These are phyloP conservation scores for Sphagnum magellanicum DNA, from an alignment of 228 moss, liverwort and hornwort species.

Conservation along the genomic window DNA sequence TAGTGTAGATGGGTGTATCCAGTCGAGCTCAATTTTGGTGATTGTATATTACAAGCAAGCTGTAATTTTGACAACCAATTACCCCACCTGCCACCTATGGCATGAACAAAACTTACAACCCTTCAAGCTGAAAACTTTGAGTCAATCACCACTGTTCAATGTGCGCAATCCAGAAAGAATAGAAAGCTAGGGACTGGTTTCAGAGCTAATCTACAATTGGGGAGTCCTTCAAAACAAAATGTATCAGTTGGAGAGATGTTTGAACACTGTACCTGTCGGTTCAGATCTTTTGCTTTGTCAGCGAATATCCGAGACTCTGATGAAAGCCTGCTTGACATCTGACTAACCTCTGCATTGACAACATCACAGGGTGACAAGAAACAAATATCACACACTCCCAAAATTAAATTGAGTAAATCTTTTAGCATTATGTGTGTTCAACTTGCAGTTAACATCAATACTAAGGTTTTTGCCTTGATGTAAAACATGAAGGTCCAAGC, in stretches of 20 bases:
- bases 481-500: no score
- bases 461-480: no score
- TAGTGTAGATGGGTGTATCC: background rate
- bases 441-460: no score
- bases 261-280: slow-evolving; percentile 64
- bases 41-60: background rate
- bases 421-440: no score
- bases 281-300: slow-evolving; percentile 88
- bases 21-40: background rate
- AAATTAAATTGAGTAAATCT: background rate
- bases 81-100: no score
- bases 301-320: slow-evolving; percentile 81
- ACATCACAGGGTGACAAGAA: background rate
- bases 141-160: background rate
- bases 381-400: background rate
- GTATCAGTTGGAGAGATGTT: background rate
- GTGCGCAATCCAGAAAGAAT: background rate
- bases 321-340: slow-evolving; percentile 84
- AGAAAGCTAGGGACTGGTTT: no score
- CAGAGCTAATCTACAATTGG: no score
- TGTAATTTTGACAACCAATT: no score
- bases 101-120: no score
- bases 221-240: background rate
- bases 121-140: no score
- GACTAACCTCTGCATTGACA: slow-evolving; percentile 81